These are phyloP conservation scores for Rhododendron simsii DNA, from an alignment of 148 eudicot genomes.

Conservation along the genomic window DNA sequence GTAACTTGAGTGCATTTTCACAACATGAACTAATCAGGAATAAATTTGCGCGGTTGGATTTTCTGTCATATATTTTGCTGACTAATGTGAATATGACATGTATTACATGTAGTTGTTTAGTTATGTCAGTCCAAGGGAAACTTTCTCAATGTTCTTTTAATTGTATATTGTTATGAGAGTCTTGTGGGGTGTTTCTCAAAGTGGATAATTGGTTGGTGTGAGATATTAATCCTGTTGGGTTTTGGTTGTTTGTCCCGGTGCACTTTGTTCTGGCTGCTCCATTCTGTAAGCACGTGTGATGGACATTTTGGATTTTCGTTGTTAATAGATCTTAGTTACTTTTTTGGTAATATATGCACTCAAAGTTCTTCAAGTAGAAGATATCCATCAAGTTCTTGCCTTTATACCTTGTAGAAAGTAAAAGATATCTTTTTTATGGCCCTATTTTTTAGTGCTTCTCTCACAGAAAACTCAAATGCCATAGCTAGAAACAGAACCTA, in stretches of 20 bases:
- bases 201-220: not conserved
- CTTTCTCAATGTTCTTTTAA: not conserved
- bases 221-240: not conserved
- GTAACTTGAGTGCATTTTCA: not conserved
- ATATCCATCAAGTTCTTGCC: too few relatives aligned
- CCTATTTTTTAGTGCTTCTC: not conserved
- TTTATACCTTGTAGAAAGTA: not conserved
- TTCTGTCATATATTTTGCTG: not conserved
- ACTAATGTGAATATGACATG: not conserved
- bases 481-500: conserved; percentile 6
- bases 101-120: not conserved
- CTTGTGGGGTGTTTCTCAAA: not conserved
- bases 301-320: not conserved
- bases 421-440: too few relatives aligned
- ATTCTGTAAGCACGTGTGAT: not conserved
- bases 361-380: not conserved
- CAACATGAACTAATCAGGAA: not conserved
- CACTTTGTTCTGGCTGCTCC: not conserved
- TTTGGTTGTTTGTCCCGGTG: not conserved
- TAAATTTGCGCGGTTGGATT: not conserved
- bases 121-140: not conserved
- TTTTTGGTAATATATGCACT: not conserved
- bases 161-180: not conserved
- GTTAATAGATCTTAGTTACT: not conserved
- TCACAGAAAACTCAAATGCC: not conserved